Evolutionary conservation across 345 rosid genomes (phyloP).

Genomic region (Lumnitzera littorea): DNA sequence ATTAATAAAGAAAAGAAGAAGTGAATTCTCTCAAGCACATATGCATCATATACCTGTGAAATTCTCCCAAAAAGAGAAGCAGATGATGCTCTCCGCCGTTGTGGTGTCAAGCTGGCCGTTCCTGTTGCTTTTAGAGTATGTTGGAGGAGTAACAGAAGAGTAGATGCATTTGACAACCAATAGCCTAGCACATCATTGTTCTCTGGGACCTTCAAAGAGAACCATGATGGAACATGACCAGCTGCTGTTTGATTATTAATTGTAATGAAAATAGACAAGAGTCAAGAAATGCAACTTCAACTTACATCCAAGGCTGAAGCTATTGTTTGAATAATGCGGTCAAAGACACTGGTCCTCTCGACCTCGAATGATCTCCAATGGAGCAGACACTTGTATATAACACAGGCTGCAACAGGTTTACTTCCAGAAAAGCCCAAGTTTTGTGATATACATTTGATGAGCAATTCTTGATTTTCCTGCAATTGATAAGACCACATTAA

Average conservation of each 20-base stretch:
- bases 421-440: slow-evolving; percentile 80
- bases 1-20: too few species aligned
- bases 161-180: slow-evolving; percentile 24
- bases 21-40: too few species aligned
- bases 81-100: slow-evolving; percentile 20
- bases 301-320: slow-evolving; percentile 82
- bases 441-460: slow-evolving; percentile 77
- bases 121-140: slow-evolving; percentile 26
- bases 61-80: slow-evolving; percentile 18
- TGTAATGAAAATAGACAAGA: too few species aligned
- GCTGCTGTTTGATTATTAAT: too few species aligned
- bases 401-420: slow-evolving; percentile 91
- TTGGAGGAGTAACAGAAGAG: slow-evolving; percentile 21
- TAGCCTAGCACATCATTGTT: slow-evolving; percentile 21
- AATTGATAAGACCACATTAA: slow-evolving; percentile 5
- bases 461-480: slow-evolving; percentile 89
- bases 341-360: slow-evolving; percentile 86
- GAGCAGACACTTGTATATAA: slow-evolving; percentile 84
- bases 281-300: not conserved
- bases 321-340: slow-evolving; percentile 90
- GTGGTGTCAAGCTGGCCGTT: slow-evolving; percentile 24
- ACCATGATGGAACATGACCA: too few species aligned
- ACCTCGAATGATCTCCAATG: slow-evolving; percentile 98
- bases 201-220: slow-evolving; percentile 3
- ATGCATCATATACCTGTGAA: slow-evolving; percentile 15